phyloP scores from a whole-genome alignment of 371 early-diverging fungal species.

The Lichtheimia hyalospora region DNA sequence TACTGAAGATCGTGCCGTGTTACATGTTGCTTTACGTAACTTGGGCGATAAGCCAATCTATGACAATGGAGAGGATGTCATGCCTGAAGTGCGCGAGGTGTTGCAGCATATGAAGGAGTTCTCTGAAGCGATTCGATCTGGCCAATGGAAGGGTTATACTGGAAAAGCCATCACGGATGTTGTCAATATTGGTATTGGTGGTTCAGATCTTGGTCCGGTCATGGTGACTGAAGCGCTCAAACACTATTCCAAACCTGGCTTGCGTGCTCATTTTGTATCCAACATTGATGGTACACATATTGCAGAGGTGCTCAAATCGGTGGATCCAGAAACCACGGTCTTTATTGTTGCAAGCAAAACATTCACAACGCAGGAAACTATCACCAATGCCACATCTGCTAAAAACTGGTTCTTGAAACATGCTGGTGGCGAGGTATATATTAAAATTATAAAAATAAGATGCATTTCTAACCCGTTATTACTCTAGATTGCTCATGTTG shows the following conservation, averaged over 20 bases:
- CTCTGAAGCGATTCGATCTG: constrained; percentile 82
- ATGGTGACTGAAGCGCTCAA: constrained; percentile 98
- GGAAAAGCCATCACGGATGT: constrained; percentile 93
- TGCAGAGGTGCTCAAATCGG: constrained; percentile 83
- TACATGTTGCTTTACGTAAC: constrained; percentile 96
- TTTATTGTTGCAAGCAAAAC: constrained; percentile 99
- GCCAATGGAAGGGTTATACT: constrained; percentile 93
- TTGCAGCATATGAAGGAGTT: constrained; percentile 90
- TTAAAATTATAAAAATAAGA: background rate
- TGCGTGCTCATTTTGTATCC: constrained; percentile 93
- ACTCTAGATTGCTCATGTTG: constrained; percentile 74
- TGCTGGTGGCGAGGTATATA: constrained; percentile 77
- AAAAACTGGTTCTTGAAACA: constrained; percentile 88
- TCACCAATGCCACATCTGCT: constrained; percentile 96
- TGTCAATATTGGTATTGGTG: constrained; percentile 99
- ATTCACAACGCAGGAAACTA: constrained; percentile 98
- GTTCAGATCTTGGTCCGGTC: constrained; percentile 98
- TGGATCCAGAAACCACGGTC: constrained; percentile 90
- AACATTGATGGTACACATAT: constrained; percentile 98
- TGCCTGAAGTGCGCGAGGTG: constrained; percentile 93
- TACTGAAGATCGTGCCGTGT: constrained; percentile 97
- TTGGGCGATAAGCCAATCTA: constrained; percentile 78
- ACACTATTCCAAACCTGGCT: constrained; percentile 76
- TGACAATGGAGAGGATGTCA: constrained; percentile 84
- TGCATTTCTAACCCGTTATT: background rate